A percentile compares a stretch with the other conserved stretches of the same genome.
phyloP scores from a whole-genome alignment of 2,329 filamentous ascomycete genomes.

The Curvularia sp. region DNA sequence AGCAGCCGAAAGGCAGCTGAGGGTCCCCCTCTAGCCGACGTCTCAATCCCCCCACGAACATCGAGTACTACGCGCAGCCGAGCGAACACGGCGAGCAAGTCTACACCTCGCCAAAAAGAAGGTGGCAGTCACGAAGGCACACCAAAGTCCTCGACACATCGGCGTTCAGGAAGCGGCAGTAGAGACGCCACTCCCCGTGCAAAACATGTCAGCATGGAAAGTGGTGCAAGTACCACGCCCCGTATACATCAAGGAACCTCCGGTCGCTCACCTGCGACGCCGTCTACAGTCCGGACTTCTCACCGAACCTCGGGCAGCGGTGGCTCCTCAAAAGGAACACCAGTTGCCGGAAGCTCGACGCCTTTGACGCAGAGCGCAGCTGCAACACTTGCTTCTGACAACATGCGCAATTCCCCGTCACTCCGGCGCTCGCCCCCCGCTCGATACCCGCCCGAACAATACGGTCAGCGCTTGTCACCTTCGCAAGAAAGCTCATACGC shows the following conservation, averaged over 20 bases:
- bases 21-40: conserved; percentile 32
- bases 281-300: conserved; percentile 42
- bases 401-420: conserved; percentile 37
- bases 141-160: conserved; percentile 35
- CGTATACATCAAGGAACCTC: conserved; percentile 39
- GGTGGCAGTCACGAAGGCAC: conserved; percentile 36
- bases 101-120: conserved; percentile 30
- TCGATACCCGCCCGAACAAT: conserved; percentile 32
- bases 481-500: conserved; percentile 37
- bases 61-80: conserved; percentile 36
- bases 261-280: conserved; percentile 43
- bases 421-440: conserved; percentile 43
- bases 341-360: conserved; percentile 31
- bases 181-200: conserved; percentile 45
- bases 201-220: conserved; percentile 40
- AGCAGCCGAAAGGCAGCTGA: conserved; percentile 35
- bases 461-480: conserved; percentile 32
- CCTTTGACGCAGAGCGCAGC: conserved; percentile 42
- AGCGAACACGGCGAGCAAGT: conserved; percentile 38
- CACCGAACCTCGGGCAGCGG: conserved; percentile 38
- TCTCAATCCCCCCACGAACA: conserved; percentile 28
- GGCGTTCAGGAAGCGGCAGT: conserved; percentile 34
- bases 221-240: conserved; percentile 43
- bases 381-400: conserved; percentile 35
- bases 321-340: conserved; percentile 39